phyloP scores from a whole-genome alignment of 2,329 filamentous ascomycete genomes.

The Lizonia empirigonia region DNA sequence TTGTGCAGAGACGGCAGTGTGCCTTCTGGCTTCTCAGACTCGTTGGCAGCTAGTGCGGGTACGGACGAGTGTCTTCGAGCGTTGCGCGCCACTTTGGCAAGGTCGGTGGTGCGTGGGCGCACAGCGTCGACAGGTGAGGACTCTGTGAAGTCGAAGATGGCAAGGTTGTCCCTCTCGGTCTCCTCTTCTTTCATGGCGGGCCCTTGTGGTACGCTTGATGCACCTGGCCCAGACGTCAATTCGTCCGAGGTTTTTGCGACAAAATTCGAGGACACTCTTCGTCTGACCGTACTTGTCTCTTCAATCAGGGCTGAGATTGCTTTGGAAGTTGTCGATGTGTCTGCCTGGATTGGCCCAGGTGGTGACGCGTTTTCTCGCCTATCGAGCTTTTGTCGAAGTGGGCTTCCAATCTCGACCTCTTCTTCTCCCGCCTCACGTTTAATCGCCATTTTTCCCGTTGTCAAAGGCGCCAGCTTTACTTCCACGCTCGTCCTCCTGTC shows the following conservation, averaged over 20 bases:
- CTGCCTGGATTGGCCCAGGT: slow-evolving; percentile 26
- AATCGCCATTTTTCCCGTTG: slow-evolving; percentile 27
- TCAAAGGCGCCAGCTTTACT: slow-evolving; percentile 27
- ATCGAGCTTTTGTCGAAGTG: slow-evolving; percentile 44
- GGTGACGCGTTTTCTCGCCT: slow-evolving; percentile 24
- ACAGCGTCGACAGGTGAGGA: slow-evolving; percentile 36
- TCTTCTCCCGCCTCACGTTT: slow-evolving; percentile 40
- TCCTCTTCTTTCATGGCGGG: slow-evolving; percentile 19
- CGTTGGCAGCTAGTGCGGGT: slow-evolving; percentile 21
- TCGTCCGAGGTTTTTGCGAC: slow-evolving; percentile 4
- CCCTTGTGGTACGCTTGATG: slow-evolving; percentile 7
- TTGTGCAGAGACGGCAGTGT: slow-evolving; percentile 32
- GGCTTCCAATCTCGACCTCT: slow-evolving; percentile 41
- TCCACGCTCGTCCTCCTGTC: slow-evolving; percentile 36
- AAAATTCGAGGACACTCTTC: slow-evolving; percentile 21
- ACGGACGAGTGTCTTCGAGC: slow-evolving; percentile 45
- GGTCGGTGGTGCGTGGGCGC: slow-evolving; percentile 33
- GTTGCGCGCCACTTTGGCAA: slow-evolving; percentile 36
- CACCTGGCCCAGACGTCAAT: slow-evolving; percentile 5
- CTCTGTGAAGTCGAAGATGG: slow-evolving; percentile 48
- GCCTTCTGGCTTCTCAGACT: slow-evolving; percentile 22
- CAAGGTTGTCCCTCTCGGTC: slow-evolving; percentile 33
- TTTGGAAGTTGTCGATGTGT: slow-evolving; percentile 38
- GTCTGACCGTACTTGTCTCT: slow-evolving; percentile 35
- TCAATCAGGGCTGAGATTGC: slow-evolving; percentile 44